phyloP scores from a whole-genome alignment of 805 yeast species.

The Kuraishia molischiana region DNA sequence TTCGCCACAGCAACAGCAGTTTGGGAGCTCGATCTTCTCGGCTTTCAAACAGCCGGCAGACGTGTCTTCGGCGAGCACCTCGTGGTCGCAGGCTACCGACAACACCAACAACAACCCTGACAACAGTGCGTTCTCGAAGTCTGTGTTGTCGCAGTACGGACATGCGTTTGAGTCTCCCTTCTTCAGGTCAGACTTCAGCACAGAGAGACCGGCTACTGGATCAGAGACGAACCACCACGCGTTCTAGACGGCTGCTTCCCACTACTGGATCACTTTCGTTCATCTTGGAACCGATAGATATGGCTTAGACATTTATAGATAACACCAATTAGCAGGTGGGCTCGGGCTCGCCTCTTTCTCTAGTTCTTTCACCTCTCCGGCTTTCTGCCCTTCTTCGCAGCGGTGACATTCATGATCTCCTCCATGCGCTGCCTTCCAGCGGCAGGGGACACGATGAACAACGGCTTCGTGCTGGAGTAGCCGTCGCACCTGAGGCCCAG shows the following conservation, averaged over 20 bases:
- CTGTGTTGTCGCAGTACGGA: background rate
- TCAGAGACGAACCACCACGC: too few relatives aligned
- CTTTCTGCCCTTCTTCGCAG: conserved; percentile 24
- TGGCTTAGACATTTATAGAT: too few relatives aligned
- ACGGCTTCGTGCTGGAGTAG: conserved; percentile 39
- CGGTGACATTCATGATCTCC: conserved; percentile 34
- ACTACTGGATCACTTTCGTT: too few relatives aligned
- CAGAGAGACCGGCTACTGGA: too few relatives aligned
- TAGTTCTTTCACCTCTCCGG: background rate
- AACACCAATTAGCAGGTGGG: background rate
- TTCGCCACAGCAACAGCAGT: background rate
- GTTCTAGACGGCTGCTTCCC: too few relatives aligned
- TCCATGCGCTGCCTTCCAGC: conserved; percentile 35
- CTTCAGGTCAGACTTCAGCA: background rate
- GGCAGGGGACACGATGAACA: conserved; percentile 35
- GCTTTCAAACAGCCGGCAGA: background rate
- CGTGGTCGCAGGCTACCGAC: too few relatives aligned
- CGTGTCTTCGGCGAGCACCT: too few relatives aligned
- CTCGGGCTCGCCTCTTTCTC: background rate
- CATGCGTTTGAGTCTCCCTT: background rate
- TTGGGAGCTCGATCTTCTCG: background rate
- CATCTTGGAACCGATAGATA: too few relatives aligned
- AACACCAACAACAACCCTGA: too few relatives aligned
- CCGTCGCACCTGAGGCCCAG: conserved; percentile 52
- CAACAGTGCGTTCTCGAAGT: background rate